Base-by-base conservation (phyloP, 371 early-diverging fungal species). In the Mucor piriformis region DNA sequence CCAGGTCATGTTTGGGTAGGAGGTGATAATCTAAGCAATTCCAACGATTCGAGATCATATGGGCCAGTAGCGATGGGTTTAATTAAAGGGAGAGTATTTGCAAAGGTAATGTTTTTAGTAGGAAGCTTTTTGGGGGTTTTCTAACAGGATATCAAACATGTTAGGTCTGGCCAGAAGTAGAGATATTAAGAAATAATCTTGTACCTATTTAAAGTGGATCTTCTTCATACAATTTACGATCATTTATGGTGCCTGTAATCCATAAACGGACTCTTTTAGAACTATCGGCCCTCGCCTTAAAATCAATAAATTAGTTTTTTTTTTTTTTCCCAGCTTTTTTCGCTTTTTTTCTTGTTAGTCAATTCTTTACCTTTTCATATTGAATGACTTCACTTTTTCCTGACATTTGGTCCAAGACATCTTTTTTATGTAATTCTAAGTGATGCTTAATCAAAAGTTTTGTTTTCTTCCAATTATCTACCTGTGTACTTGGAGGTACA, bases 11-110 rank as follows among this genome's bases (percentile, higher is more conserved):
- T 87, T n/a, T 88, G 88, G 88, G 43, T 88, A 8, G 79, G 72
- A 50, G 95, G 95, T 6, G 95, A 95, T 58, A 93, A 95, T 68
- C 66, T 86, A 32, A 86, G 80, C 59, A 88, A 90, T 64, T 92
- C 92, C 3, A 89, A 81, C 0, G 95, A 95, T 57, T 93, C 93
- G 24, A 70, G 94, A 38, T 61, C 59, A 6, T 95, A 93, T 78
- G 95, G 95, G 1, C 93, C 95, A 0, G 88, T 95, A 3, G 83
- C 93, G 0, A 79, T 88, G 71, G 93, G 90, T n/a, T 64, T 94
- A 46, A 67, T 95, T 46, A 72, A 79, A 23, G 95, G 92, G 27
- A 81, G 83, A 50, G 91, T 92, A 20, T 70, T 88, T 72, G 86
- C 87, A 59, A 84, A 85, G 69, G 89, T 85, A 78, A 57, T 64